Evolutionary conservation across 306 rosid species (phyloP).

Genomic region (Begonia fuchsioides): DNA sequence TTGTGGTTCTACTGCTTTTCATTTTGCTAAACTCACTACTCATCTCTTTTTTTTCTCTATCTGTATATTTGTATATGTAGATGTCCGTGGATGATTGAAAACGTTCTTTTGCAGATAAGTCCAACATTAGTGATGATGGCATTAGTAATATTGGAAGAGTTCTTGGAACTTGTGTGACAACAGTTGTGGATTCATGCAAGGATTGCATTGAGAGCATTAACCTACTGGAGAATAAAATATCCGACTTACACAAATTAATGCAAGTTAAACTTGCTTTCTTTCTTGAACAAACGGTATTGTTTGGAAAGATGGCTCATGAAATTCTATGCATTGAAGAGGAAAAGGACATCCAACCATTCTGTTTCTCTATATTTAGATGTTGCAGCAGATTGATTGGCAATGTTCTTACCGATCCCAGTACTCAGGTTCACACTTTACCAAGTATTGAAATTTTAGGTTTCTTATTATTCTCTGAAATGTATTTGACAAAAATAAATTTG

Average conservation of each 20-base stretch:
- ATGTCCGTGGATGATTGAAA: too few species aligned
- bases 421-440: constrained; percentile 37
- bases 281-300: constrained; percentile 55
- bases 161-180: constrained; percentile 50
- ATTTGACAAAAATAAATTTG: constrained; percentile 15
- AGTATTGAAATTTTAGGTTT: constrained; percentile 2
- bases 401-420: constrained; percentile 47
- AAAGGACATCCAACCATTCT: constrained; percentile 20
- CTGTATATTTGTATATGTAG: too few species aligned
- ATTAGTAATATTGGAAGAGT: constrained; percentile 24
- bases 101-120: constrained; percentile 33
- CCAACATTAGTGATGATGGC: constrained; percentile 31
- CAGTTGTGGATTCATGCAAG: constrained; percentile 37
- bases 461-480: constrained; percentile 5
- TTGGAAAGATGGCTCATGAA: constrained; percentile 48
- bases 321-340: constrained; percentile 24
- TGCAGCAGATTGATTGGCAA: constrained; percentile 51
- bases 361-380: constrained; percentile 27
- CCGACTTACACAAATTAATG: constrained; percentile 24
- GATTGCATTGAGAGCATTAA: constrained; percentile 60
- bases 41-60: too few species aligned
- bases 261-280: constrained; percentile 74
- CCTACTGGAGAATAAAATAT: constrained; percentile 36
- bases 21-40: too few species aligned
- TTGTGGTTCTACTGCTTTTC: too few species aligned